Conservation (phyloP, 2,329 filamentous ascomycete genomes). For the Lachnellula hyalina region DNA sequence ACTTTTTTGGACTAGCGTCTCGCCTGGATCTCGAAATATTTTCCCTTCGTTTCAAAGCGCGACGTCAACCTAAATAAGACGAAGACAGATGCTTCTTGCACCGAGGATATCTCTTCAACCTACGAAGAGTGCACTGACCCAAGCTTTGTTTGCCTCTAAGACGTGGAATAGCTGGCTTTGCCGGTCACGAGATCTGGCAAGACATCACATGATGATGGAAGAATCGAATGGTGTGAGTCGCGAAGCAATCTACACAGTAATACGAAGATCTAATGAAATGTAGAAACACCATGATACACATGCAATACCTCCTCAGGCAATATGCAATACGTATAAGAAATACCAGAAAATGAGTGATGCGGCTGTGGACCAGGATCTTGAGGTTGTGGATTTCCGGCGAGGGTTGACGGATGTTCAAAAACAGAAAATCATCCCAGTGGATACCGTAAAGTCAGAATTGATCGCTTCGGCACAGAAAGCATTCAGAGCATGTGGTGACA, state of each 20-base stretch:
- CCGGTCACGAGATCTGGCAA: constrained; percentile 1
- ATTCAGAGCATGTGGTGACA: constrained; percentile 12
- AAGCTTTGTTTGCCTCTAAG: no score
- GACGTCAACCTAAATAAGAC: background rate
- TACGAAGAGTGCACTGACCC: background rate
- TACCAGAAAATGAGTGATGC: constrained; percentile 28
- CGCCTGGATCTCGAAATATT: background rate
- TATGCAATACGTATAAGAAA: constrained; percentile 30
- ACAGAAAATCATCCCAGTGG: constrained; percentile 19
- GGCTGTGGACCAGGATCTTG: constrained; percentile 21
- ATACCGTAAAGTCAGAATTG: constrained; percentile 17
- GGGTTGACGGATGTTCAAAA: constrained; percentile 27
- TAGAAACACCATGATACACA: constrained; percentile 29
- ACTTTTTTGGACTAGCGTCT: background rate
- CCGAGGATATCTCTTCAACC: background rate
- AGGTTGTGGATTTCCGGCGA: constrained; percentile 28
- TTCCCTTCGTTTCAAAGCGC: no score
- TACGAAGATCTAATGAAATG: background rate
- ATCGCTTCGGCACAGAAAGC: constrained; percentile 20
- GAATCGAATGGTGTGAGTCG: constrained; percentile 4
- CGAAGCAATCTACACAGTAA: background rate
- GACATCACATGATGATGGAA: constrained; percentile 14
- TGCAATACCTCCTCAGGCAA: constrained; percentile 30
- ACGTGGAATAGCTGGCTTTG: background rate
- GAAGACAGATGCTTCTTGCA: background rate